These are phyloP conservation scores for Tagetes patula DNA, from an alignment of 129 eudicot species.

Conservation along the genomic window DNA sequence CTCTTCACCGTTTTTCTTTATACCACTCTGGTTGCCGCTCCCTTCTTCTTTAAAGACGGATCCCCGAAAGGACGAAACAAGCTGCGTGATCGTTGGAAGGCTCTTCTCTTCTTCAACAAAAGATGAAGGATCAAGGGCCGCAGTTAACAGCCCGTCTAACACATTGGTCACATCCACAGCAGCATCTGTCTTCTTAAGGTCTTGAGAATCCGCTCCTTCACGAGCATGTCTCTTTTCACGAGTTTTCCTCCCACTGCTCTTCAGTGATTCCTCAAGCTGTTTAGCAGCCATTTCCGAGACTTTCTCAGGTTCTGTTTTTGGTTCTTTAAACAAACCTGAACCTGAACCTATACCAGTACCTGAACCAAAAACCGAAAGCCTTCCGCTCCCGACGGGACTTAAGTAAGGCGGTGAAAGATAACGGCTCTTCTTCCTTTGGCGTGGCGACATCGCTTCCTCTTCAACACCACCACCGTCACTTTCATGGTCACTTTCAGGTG, in stretches of 20 bases:
- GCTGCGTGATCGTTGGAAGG: conserved; percentile 37
- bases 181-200: conserved; percentile 15
- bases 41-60: conserved; percentile 45
- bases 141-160: conserved; percentile 41
- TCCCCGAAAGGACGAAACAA: conserved; percentile 44
- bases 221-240: conserved; percentile 22
- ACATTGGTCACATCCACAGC: conserved; percentile 33
- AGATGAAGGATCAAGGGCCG: conserved; percentile 51
- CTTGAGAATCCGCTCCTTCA: conserved; percentile 25
- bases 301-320: conserved; percentile 40
- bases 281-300: conserved; percentile 32
- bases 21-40: conserved; percentile 20
- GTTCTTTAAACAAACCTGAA: conserved; percentile 33
- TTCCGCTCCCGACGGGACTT: conserved; percentile 22
- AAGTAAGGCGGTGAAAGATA: conserved; percentile 65
- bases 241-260: conserved; percentile 23
- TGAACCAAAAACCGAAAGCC: conserved; percentile 16
- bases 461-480: conserved; percentile 29
- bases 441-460: conserved; percentile 35
- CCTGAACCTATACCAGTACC: conserved; percentile 23
- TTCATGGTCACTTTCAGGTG: conserved; percentile 27
- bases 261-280: conserved; percentile 29
- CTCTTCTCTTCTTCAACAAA: conserved; percentile 25
- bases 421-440: conserved; percentile 61
- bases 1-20: not conserved